Percentiles rank a stretch among this genome's conserved stretches.
These are phyloP conservation scores for Hirschioporus abietinus DNA, from an alignment of 768 basidiomycete genomes.

Conservation along the genomic window DNA sequence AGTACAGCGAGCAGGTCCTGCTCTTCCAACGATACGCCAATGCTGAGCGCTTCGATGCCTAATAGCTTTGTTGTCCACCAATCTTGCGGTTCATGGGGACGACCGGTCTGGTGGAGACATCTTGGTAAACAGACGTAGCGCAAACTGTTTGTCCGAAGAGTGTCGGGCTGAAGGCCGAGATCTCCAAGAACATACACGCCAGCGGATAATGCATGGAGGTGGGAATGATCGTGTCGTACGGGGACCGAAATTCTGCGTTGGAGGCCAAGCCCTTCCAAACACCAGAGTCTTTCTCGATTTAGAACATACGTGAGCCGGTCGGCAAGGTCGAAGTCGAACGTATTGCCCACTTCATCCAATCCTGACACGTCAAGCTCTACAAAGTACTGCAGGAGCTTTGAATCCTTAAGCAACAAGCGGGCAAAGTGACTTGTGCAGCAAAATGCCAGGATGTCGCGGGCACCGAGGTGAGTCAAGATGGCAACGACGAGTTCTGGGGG, in stretches of 20 bases:
- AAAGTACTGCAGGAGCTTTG: background rate
- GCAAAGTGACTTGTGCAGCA: background rate
- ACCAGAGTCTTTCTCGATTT: background rate
- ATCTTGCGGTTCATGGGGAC: background rate
- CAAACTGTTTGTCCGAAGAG: background rate
- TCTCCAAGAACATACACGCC: background rate
- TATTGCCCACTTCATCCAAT: background rate
- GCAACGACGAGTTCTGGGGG: background rate
- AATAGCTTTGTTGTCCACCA: background rate
- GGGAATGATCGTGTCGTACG: background rate
- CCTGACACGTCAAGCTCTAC: background rate
- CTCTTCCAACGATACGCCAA: background rate
- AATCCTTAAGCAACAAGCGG: background rate
- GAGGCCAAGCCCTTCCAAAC: background rate
- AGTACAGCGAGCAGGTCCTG: background rate
- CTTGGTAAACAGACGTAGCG: background rate
- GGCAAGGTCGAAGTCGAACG: background rate
- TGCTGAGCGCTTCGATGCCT: background rate
- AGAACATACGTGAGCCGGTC: background rate
- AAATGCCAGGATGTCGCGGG: background rate
- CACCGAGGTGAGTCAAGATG: background rate
- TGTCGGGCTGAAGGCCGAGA: background rate
- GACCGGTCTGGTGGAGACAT: background rate
- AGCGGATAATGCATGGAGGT: background rate
- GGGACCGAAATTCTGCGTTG: background rate